Evolutionary conservation across 345 rosid genomes (phyloP), one percentile per base, ranked within the genome.

Genomic region (Citrus trifoliata): DNA sequence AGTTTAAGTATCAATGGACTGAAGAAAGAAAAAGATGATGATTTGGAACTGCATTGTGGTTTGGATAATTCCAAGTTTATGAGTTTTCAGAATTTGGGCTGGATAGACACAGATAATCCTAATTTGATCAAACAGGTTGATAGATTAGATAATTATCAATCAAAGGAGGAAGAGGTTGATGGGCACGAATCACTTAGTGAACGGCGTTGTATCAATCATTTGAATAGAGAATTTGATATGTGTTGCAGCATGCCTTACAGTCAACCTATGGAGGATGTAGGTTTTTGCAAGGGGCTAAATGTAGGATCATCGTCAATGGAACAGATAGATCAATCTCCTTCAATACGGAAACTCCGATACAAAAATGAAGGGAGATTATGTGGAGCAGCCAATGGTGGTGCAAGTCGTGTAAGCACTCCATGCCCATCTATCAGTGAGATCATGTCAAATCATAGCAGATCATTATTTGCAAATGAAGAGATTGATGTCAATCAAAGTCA

Each of bases 321-420:
- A 62, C 81, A 76, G 56, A 51, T 68, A 22, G 79, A 84, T 77
- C 80, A 71, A 22, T 6, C 78, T 66, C 71, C 71, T 51, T 68
- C 82, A 27, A 86, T 75, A n/a, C 42, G 58, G 76, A 86, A 85
- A 80, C 37, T 40, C 53, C 82, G 24, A 14, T 70, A 59, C 78
- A 79, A 80, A 76, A 80, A 80, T 73, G 82, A 79, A 67, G 48
- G 61, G 51, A 83, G 85, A 67, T 70, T 83, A 62, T 79, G 60
- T 55, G 87, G 86, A 62, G 73, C 83, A 21, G 83, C 81, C 58
- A 91, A 91, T 80, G 95, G 93, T 75, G 75, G 83, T 80, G 84
- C 81, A 64, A 93, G 92, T 81, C 81, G 73, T 10, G 80, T 80
- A 42, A 87, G 91, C 59, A 91, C 91, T 85, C 92, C 91, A 6